phyloP scores from a whole-genome alignment of 192 early-diverging fungal genomes.

The Umbelopsis sp. region DNA sequence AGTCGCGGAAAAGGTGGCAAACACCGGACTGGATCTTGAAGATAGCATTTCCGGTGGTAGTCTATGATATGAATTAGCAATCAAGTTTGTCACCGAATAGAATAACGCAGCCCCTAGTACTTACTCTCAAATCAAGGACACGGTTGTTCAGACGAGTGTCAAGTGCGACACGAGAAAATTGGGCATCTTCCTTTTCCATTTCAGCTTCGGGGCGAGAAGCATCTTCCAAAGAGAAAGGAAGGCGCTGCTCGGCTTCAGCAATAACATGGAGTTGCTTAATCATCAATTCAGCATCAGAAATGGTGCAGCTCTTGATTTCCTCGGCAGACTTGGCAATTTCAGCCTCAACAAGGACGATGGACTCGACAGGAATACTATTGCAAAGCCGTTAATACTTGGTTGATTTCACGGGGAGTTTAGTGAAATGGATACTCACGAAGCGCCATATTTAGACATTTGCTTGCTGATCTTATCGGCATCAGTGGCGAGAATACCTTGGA shows the following conservation, averaged over 20 bases:
- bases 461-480: slow-evolving; percentile 83
- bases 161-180: slow-evolving; percentile 77
- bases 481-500: slow-evolving; percentile 82
- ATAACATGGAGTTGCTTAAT: slow-evolving; percentile 75
- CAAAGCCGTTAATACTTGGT: not conserved
- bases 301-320: slow-evolving; percentile 89
- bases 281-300: slow-evolving; percentile 89
- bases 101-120: slow-evolving; percentile 21
- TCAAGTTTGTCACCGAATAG: too few relatives aligned
- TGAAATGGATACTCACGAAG: slow-evolving; percentile 47
- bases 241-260: slow-evolving; percentile 70
- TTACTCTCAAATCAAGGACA: slow-evolving; percentile 87
- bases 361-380: slow-evolving; percentile 79
- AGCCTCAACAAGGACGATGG: slow-evolving; percentile 88
- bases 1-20: slow-evolving; percentile 94
- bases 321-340: slow-evolving; percentile 76
- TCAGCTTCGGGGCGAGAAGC: slow-evolving; percentile 84
- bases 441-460: slow-evolving; percentile 93
- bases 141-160: slow-evolving; percentile 96
- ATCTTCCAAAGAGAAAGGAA: slow-evolving; percentile 94
- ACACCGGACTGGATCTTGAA: slow-evolving; percentile 97
- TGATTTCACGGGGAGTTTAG: not conserved
- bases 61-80: slow-evolving; percentile 37
- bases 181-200: slow-evolving; percentile 65
- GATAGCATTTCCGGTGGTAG: slow-evolving; percentile 94